Base-by-base conservation (phyloP, 257 asterid genomes). In the Solanum etuberosum region DNA sequence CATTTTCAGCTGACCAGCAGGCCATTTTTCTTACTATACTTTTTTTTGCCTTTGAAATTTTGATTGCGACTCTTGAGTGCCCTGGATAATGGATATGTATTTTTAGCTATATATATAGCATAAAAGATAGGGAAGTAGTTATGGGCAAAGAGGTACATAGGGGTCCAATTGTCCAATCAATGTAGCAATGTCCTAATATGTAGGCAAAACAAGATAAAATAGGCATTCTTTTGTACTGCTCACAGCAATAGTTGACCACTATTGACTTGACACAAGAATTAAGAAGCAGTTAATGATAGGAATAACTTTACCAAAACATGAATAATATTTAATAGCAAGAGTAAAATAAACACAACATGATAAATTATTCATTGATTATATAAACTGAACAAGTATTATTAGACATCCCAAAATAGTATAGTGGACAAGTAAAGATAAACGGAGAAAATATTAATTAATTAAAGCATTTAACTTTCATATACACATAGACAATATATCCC, bases 1-100 rank as follows among this genome's bases (percentile, higher is more conserved):
- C 98, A 86, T 94, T 93, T 91, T 94, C 98, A 87, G 97, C 94
- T 85, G 98, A 94, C 98, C 98, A 94, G 93, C 90, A 77, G 72
- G 93, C 94, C 98, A 93, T 94, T 65, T 90, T 82, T 54, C 35
- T 87, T 42, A 1, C 76, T 29, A 65, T 21, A 9, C 15, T n/a
- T 72, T 27, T 27, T 25, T 25, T 27, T 43, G 14, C 48, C 63
- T 85, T 16, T 21, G 29, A 48, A 31, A 18, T 21, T 21, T 81
- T 81, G 85, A 7, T 81, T 46, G 68, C 5, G 67, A 46, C 20
- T 88, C 65, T 82, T 42, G 84, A 68, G 11, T 88, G 48, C 25
- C 9, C 6, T 31, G 85, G 68, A 48, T 16, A 81, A 27, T 48
- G 85, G 85, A 81, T 27, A 80, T 48, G 42, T 29, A 59, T 46